Evolutionary conservation across 2,329 filamentous ascomycete genomes (phyloP), one percentile per base, ranked within the genome.

Genomic region (Colletotrichum noveboracense): DNA sequence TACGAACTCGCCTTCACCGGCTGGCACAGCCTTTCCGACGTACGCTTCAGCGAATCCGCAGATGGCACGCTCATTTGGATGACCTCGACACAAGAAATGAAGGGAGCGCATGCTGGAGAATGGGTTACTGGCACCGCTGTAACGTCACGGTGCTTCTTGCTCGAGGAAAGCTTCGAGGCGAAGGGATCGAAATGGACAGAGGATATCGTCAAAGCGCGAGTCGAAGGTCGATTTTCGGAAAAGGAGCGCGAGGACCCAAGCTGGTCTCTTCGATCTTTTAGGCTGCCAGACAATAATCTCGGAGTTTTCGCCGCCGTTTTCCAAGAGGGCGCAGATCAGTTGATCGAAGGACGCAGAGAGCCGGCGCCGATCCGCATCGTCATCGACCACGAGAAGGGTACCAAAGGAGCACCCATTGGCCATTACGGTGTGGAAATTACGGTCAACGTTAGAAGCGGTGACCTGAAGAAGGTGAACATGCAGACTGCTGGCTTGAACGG

Each of bases 161-260:
- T 98, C 2, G 91, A 93, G 66, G 94, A 95, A 68, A 86, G 90
- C 9, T 96, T 96, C 79, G 94, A 98, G 81, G 93, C 93, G 30
- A 96, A 93, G 82, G 95, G 94, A 2, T 87, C 89, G 21, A 94
- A 93, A 76, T 93, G 95, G 84, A 92, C 92, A 32, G 96, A 98
- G 84, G 97, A 98, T 78, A 89, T 98, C 14, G 92, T 93, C 64
- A 97, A 96, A 85, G 96, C 96, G 10, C 92, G 93, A 78, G 92
- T 98, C 16, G 96, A 98, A 84, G 94, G 93, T 7, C 91, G 96
- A 13, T 98, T 97, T 80, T 87, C 94, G 1, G 96, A 98, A 82
- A 83, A 87, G n/a, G 95, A 98, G 85, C 92, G 96, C 74, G 95
- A 98, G 83, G 91, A 93, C 74, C 89, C 93, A 18, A 92, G 91